Conservation (phyloP, 192 early-diverging fungal species). For the Chytriomyces sp. region DNA sequence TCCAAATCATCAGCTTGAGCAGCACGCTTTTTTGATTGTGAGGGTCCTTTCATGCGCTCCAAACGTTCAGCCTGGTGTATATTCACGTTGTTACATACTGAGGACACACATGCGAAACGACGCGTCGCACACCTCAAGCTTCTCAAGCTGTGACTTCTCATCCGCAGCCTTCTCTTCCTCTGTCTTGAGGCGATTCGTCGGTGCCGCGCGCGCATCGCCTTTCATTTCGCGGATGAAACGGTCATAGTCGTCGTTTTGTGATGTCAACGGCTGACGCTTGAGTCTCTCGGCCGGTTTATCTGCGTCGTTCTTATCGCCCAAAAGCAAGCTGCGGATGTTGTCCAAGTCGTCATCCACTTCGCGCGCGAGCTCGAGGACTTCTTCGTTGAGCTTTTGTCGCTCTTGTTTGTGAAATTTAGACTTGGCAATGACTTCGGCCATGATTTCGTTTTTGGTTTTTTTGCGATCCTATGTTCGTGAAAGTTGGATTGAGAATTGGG, state of each 20-base stretch:
- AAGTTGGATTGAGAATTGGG: not conserved
- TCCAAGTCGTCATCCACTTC: conserved; percentile 91
- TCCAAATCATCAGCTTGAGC: conserved; percentile 60
- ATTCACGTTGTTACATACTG: not conserved
- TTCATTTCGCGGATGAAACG: conserved; percentile 77
- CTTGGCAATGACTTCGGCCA: conserved; percentile 98
- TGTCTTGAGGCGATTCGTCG: conserved; percentile 90
- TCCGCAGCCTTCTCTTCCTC: conserved; percentile 90
- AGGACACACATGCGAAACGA: not conserved
- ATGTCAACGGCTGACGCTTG: conserved; percentile 30
- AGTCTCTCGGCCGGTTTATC: conserved; percentile 30
- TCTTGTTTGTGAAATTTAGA: conserved; percentile 94
- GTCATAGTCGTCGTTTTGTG: conserved; percentile 78
- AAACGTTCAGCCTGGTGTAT: conserved; percentile 44
- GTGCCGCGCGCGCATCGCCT: conserved; percentile 80
- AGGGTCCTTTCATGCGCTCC: conserved; percentile 82
- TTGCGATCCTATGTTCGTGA: conserved; percentile 45
- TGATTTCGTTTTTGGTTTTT: conserved; percentile 92
- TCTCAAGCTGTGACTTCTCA: conserved; percentile 82
- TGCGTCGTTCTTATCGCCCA: conserved; percentile 31
- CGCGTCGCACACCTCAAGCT: conserved; percentile 66
- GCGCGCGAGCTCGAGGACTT: conserved; percentile 76
- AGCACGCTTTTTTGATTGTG: conserved; percentile 37
- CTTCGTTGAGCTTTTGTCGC: conserved; percentile 84
- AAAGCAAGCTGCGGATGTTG: conserved; percentile 73